Conservation (phyloP, 2,329 filamentous ascomycete species). For the Pyricularia pennisetigena region DNA sequence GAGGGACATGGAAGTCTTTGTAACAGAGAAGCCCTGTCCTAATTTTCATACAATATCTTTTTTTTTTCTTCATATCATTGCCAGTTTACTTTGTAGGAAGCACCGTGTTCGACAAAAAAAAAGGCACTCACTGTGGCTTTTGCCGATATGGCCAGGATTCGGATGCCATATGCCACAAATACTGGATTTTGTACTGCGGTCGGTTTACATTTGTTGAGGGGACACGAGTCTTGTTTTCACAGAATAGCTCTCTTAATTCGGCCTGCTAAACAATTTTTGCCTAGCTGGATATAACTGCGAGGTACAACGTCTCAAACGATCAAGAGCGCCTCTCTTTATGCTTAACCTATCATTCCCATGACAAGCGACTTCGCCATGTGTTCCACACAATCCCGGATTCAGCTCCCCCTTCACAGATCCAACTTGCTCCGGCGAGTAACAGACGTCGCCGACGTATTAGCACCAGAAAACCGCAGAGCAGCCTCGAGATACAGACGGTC, state of each 20-base stretch:
- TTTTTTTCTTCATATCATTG: too few relatives aligned
- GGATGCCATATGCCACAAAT: too few relatives aligned
- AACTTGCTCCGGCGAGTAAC: background rate
- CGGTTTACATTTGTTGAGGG: too few relatives aligned
- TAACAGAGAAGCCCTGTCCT: too few relatives aligned
- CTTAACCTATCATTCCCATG: background rate
- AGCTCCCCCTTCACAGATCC: background rate
- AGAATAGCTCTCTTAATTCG: background rate
- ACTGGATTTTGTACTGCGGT: too few relatives aligned
- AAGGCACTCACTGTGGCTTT: too few relatives aligned
- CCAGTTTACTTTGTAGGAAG: too few relatives aligned
- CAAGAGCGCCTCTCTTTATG: background rate
- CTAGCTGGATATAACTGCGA: background rate
- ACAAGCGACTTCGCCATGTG: background rate
- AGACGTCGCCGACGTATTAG: background rate
- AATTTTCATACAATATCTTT: too few relatives aligned
- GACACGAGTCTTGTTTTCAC: background rate
- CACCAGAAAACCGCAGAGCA: background rate
- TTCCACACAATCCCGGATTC: background rate
- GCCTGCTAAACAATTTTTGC: background rate
- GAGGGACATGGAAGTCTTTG: background rate
- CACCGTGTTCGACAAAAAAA: too few relatives aligned
- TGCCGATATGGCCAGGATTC: too few relatives aligned
- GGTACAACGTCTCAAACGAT: background rate
- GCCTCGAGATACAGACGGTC: conserved; percentile 2